Conservation (phyloP, 495 filamentous ascomycete genomes). For the Tuber brumale region DNA sequence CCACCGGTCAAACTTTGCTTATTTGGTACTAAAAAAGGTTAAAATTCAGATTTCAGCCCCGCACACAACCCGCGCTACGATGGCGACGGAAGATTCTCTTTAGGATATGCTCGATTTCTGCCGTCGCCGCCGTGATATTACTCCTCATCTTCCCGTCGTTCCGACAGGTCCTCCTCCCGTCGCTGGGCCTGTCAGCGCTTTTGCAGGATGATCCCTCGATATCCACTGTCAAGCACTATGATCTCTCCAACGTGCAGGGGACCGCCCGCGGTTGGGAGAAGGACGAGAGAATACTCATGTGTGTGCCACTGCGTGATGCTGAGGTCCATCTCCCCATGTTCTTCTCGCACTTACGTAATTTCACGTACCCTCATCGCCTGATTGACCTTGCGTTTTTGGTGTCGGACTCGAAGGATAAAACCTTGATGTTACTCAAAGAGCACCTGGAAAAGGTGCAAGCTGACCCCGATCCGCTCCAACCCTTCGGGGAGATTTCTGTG, state of each 20-base stretch:
- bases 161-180: slow-evolving; percentile 62
- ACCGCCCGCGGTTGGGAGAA: slow-evolving; percentile 87
- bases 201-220: slow-evolving; percentile 68
- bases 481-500: slow-evolving; percentile 95
- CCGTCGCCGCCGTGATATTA: slow-evolving; percentile 48
- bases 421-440: slow-evolving; percentile 64
- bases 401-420: slow-evolving; percentile 92
- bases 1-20: slow-evolving; percentile 14
- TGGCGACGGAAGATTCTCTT: slow-evolving; percentile 67
- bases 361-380: slow-evolving; percentile 94
- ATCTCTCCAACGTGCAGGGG: slow-evolving; percentile 82
- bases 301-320: slow-evolving; percentile 89
- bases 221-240: slow-evolving; percentile 94
- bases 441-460: slow-evolving; percentile 76
- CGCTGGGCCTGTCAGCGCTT: slow-evolving; percentile 66
- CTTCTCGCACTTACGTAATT: slow-evolving; percentile 89
- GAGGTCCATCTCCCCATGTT: slow-evolving; percentile 94
- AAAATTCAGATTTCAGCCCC: slow-evolving; percentile 70
- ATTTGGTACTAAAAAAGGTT: not conserved
- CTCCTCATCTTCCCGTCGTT: slow-evolving; percentile 60
- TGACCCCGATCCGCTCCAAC: slow-evolving; percentile 63
- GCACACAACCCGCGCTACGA: slow-evolving; percentile 66
- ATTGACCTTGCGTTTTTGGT: slow-evolving; percentile 96
- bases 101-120: slow-evolving; percentile 52
- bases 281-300: slow-evolving; percentile 90